These are phyloP conservation scores for Diutina scorzettiae DNA, from an alignment of 1,139 yeast genomes.

Conservation along the genomic window DNA sequence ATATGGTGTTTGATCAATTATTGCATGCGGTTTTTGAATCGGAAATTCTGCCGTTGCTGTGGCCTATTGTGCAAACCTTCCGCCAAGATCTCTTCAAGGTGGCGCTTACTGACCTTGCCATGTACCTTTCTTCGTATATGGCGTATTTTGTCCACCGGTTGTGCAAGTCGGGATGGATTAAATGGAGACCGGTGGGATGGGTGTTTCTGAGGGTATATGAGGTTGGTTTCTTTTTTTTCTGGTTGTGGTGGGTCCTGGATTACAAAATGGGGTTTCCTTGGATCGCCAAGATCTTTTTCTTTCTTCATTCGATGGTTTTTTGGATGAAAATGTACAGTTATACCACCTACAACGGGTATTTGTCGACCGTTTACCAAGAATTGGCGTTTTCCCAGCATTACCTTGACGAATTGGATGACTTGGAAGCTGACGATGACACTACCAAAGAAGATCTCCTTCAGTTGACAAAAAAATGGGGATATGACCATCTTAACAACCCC, in stretches of 20 bases:
- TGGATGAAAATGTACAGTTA: slow-evolving; percentile 91
- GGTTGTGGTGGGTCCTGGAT: slow-evolving; percentile 31
- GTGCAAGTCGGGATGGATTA: slow-evolving; percentile 28
- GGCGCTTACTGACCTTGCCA: slow-evolving; percentile 53
- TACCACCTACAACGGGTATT: slow-evolving; percentile 78
- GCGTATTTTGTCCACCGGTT: slow-evolving; percentile 43
- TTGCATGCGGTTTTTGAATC: slow-evolving; percentile 27
- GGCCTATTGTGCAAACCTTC: slow-evolving; percentile 38
- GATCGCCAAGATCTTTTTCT: slow-evolving; percentile 77
- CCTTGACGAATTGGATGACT: slow-evolving; percentile 14
- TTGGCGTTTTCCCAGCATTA: slow-evolving; percentile 32
- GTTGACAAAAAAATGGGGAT: slow-evolving; percentile 6
- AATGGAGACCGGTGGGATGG: slow-evolving; percentile 58
- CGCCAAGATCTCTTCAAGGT: slow-evolving; percentile 46
- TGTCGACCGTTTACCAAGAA: slow-evolving; percentile 59
- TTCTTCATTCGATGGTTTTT: slow-evolving; percentile 74
- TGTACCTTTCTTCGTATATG: slow-evolving; percentile 56
- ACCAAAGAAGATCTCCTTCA: not conserved
- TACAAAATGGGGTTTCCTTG: slow-evolving; percentile 34
- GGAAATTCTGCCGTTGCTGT: slow-evolving; percentile 18
- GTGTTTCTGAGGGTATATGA: slow-evolving; percentile 46
- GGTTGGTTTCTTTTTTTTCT: slow-evolving; percentile 33
- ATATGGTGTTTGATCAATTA: slow-evolving; percentile 36
- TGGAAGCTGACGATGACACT: not conserved
- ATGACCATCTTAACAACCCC: slow-evolving; percentile 10